phyloP scores from a whole-genome alignment of 1,284 basidiomycete species.

The Rhodotorula glutinis region DNA sequence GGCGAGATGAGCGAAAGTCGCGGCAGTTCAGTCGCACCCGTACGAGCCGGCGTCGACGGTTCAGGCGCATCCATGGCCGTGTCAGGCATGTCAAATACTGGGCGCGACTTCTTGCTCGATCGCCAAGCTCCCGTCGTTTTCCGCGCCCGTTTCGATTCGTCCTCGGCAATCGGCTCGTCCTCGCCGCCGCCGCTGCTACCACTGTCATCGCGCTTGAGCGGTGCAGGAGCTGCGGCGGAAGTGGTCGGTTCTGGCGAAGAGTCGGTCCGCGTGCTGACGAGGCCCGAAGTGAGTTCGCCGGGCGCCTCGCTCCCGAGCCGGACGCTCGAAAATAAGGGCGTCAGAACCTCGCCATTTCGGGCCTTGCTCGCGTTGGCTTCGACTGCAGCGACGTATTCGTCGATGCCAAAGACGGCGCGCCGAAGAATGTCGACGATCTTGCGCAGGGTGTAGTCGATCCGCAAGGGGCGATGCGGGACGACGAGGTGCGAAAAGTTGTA shows the following conservation, averaged over 20 bases:
- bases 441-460: conserved; percentile 37
- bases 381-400: neutral
- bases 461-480: conserved; percentile 9
- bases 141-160: conserved; percentile 30
- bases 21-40: neutral
- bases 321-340: conserved; percentile 4
- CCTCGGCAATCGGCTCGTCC: conserved; percentile 13
- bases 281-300: neutral
- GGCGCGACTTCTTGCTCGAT: conserved; percentile 14
- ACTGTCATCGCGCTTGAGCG: conserved; percentile 10
- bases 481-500: conserved; percentile 3
- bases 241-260: neutral
- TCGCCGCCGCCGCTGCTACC: conserved; percentile 34
- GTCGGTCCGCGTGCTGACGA: neutral
- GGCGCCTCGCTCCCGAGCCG: conserved; percentile 1
- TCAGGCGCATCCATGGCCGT: neutral
- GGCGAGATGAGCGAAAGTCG: conserved; percentile 1
- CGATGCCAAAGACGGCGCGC: conserved; percentile 10
- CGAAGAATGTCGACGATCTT: conserved; percentile 34
- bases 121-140: conserved; percentile 5
- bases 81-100: neutral
- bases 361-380: neutral
- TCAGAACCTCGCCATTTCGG: neutral
- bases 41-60: too few species aligned
- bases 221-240: too few species aligned